These are phyloP conservation scores for Bruguiera gymnorhiza DNA, from an alignment of 345 rosid genomes.

Conservation along the genomic window DNA sequence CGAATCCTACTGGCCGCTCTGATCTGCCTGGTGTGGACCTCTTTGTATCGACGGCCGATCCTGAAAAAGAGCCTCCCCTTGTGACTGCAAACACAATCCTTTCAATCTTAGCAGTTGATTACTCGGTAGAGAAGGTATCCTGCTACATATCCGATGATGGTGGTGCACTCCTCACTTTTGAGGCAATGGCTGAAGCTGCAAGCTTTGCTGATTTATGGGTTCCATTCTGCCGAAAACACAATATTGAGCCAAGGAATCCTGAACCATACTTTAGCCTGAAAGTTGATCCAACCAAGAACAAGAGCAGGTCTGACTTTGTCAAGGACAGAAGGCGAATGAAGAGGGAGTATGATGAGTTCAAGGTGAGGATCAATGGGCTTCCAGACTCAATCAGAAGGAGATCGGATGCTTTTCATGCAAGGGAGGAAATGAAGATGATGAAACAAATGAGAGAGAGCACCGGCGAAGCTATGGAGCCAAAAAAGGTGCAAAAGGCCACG, in stretches of 20 bases:
- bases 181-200: conserved; percentile 98
- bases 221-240: conserved; percentile 86
- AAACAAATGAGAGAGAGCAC: conserved; percentile 79
- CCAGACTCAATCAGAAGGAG: conserved; percentile 86
- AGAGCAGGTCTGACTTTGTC: conserved; percentile 77
- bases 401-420: conserved; percentile 91
- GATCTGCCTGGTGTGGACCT: conserved; percentile 90
- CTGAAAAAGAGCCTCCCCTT: conserved; percentile 92
- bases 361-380: conserved; percentile 84
- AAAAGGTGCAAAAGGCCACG: conserved; percentile 70
- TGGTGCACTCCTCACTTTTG: conserved; percentile 86
- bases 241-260: conserved; percentile 87
- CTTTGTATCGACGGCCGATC: conserved; percentile 92
- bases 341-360: conserved; percentile 92
- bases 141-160: conserved; percentile 94
- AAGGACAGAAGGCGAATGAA: conserved; percentile 81
- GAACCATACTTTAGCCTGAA: conserved; percentile 72
- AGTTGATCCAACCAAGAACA: conserved; percentile 86
- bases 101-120: conserved; percentile 79
- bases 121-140: conserved; percentile 78
- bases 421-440: conserved; percentile 89
- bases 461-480: conserved; percentile 60
- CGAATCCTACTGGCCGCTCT: conserved; percentile 83
- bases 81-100: conserved; percentile 83
- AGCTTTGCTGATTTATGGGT: conserved; percentile 95